A percentile compares a stretch with the other conserved stretches of the same genome.
These are phyloP conservation scores for Pseudocercospora fijiensis DNA, from an alignment of 2,329 filamentous ascomycete genomes.

Conservation along the genomic window DNA sequence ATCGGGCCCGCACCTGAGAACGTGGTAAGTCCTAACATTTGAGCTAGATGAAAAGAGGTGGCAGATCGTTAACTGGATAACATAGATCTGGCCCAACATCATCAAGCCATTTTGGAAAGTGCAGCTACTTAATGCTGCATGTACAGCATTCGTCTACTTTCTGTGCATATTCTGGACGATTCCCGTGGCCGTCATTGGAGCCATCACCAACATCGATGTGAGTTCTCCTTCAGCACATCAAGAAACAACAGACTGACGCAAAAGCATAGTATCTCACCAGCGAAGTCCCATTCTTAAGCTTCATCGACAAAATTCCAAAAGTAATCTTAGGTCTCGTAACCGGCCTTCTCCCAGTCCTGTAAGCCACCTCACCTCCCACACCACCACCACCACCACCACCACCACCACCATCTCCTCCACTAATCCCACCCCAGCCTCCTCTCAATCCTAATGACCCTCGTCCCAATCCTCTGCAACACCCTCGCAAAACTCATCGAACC, in stretches of 20 bases:
- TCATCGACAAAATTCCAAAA: conserved; percentile 44
- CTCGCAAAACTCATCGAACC: conserved; percentile 27
- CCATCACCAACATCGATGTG: conserved; percentile 45
- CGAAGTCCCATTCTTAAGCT: conserved; percentile 42
- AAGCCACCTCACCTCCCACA: neutral
- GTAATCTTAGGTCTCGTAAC: conserved; percentile 48
- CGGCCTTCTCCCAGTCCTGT: conserved; percentile 44
- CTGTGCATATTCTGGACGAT: conserved; percentile 50
- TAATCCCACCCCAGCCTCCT: conserved; percentile 38
- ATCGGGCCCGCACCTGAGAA: conserved; percentile 43
- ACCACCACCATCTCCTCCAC: no score
- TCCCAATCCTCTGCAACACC: conserved; percentile 45
- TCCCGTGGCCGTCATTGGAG: conserved; percentile 47
- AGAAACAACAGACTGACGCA: neutral
- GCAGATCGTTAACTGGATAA: no score
- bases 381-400: no score
- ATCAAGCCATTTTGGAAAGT: conserved; percentile 39
- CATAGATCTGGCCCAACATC: conserved; percentile 49
- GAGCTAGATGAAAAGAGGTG: no score
- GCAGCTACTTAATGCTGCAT: conserved; percentile 34
- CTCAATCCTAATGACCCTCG: conserved; percentile 46
- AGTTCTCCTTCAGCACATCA: neutral
- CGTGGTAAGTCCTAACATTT: no score
- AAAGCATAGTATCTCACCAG: conserved; percentile 39
- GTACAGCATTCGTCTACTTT: conserved; percentile 42